phyloP scores from a whole-genome alignment of 257 asterid genomes.

The Fraxinus excelsior region DNA sequence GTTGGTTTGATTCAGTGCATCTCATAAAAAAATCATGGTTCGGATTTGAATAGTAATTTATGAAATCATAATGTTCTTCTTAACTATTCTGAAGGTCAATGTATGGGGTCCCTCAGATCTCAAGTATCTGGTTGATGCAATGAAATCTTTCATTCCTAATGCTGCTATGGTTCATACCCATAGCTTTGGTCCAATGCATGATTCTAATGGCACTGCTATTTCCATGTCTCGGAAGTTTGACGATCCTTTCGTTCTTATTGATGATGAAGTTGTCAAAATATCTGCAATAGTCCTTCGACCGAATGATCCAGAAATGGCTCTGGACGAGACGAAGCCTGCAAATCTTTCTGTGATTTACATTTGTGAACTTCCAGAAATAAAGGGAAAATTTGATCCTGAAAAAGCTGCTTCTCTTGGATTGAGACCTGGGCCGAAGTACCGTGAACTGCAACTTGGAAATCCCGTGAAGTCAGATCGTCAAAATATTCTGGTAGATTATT shows the following conservation, averaged over 20 bases:
- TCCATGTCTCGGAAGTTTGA: constrained; percentile 31
- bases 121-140: constrained; percentile 77
- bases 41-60: not conserved
- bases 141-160: constrained; percentile 84
- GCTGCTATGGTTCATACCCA: constrained; percentile 89
- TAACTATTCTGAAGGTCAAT: constrained; percentile 60
- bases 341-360: constrained; percentile 79
- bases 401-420: constrained; percentile 85
- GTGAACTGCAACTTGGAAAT: constrained; percentile 80
- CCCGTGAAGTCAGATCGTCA: constrained; percentile 76
- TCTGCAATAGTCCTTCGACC: constrained; percentile 83
- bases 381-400: constrained; percentile 82
- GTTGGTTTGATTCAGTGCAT: not conserved
- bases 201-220: constrained; percentile 39
- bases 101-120: constrained; percentile 97
- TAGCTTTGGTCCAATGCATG: constrained; percentile 70
- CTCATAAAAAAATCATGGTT: not conserved
- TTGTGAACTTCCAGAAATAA: constrained; percentile 88
- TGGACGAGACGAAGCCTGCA: constrained; percentile 54
- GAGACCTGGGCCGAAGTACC: constrained; percentile 83
- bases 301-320: constrained; percentile 28
- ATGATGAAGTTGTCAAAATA: constrained; percentile 87
- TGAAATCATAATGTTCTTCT: constrained; percentile 17
- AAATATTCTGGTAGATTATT: constrained; percentile 61
- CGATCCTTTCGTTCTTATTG: constrained; percentile 64